Evolutionary conservation across 164 flowering plant species (phyloP), one percentile per base, ranked within the genome.

Genomic region (Chloranthus sessilifolius): DNA sequence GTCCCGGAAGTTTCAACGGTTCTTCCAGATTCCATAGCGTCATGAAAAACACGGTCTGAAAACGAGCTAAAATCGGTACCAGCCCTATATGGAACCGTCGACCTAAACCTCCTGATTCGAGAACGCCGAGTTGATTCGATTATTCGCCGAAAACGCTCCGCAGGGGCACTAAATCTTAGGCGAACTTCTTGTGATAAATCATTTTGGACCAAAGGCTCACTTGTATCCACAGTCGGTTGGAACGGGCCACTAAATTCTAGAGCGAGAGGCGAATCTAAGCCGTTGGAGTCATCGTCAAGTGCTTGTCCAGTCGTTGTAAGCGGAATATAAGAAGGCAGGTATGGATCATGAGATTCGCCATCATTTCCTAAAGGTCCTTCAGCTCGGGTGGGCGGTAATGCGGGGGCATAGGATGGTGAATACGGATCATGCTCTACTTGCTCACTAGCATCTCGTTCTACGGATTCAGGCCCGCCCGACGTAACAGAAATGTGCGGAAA

Each of bases 51-150:
- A 23, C 8, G 62, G 17, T 21, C 50, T 22, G 58, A 56, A 41
- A 41, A 30, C 10, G 22, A 27, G 14, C 56, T 47, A 25, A 36
- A 31, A 34, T 41, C 55, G 48, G 65, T 40, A 33, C 49, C n/a
- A 15, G 30, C 46, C 14, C 40, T 23, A 22, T 53, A 46, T 19
- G 62, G 58, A 51, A 44, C 56, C 9, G 61, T 26, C 5, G 59
- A 43, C 35, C 62, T 66, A 23, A 51, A 52, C 40, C 70, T 61
- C 43, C 65, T 51, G 9, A 52, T 11, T 24, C 38, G 47, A 38
- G 47, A 37, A 5, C 65, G 58, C 12, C 47, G 55, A 11, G 14
- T 58, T 12, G 54, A 42, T 15, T 65, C 69, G 31, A 60, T 55
- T 48, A 60, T 52, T 47, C 65, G 50, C 45, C 40, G 60, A 9